These are phyloP conservation scores for Fraxinus floribunda DNA, from an alignment of 305 asterid species.

Conservation along the genomic window DNA sequence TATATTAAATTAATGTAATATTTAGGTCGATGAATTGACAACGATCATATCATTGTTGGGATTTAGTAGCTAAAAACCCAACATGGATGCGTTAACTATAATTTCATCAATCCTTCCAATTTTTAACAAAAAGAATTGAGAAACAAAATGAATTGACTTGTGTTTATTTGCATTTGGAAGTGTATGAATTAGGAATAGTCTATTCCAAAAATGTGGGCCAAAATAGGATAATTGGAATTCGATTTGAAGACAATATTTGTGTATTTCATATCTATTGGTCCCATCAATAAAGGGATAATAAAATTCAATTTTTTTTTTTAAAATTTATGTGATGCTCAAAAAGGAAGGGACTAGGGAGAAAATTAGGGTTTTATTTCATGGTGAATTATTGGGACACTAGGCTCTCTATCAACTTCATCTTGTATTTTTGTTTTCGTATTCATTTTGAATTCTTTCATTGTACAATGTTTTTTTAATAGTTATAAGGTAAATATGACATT, in stretches of 20 bases:
- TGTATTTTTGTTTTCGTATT: not conserved
- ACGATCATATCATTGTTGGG: not conserved
- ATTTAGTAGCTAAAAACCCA: not conserved
- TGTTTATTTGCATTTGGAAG: not conserved
- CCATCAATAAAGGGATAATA: not conserved
- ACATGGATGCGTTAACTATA: not conserved
- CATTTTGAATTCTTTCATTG: not conserved
- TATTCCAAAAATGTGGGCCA: slow-evolving; percentile 1
- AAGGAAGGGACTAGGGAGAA: not conserved
- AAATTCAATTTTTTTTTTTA: not conserved
- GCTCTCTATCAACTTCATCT: not conserved
- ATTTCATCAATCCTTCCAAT: not conserved
- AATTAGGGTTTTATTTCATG: not conserved
- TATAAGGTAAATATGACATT: not conserved
- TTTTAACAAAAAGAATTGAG: not conserved
- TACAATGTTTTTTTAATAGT: not conserved
- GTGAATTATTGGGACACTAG: not conserved
- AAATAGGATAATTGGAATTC: not conserved
- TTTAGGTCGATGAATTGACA: not conserved
- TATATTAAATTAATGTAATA: not conserved
- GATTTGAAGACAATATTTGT: not conserved
- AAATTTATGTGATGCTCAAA: not conserved
- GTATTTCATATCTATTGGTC: not conserved
- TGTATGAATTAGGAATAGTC: not conserved
- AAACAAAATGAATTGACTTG: not conserved